Evolutionary conservation across 2,329 filamentous ascomycete genomes (phyloP).

Genomic region (Sphaerulina musiva): DNA sequence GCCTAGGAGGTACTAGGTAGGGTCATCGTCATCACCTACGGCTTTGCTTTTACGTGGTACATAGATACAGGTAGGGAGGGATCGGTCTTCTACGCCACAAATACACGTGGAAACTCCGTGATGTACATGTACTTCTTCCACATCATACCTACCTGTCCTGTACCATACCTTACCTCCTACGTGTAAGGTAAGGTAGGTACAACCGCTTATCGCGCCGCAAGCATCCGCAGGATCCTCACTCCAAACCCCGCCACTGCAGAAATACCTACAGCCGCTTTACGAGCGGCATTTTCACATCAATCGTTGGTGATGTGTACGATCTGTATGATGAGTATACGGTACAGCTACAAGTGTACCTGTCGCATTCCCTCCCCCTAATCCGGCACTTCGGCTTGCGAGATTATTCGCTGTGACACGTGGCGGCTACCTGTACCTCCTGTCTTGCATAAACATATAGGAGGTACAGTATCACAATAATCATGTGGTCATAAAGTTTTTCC

Average conservation of each 20-base stretch:
- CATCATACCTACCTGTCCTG: too few relatives aligned
- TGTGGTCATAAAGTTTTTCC: neutral
- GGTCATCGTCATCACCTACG: conserved; percentile 2
- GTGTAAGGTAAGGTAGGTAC: too few relatives aligned
- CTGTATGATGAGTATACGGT: too few relatives aligned
- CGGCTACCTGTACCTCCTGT: conserved; percentile 6
- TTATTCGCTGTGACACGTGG: conserved; percentile 12
- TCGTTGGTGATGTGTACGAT: conserved; percentile 1
- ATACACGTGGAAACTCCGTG: conserved; percentile 6
- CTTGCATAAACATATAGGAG: conserved; percentile 1
- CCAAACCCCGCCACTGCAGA: conserved; percentile 3
- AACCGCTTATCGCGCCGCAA: conserved; percentile 4
- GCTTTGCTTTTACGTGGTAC: conserved; percentile 3
- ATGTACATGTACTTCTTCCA: neutral
- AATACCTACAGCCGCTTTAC: conserved; percentile 2
- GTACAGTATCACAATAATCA: neutral
- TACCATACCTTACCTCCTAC: neutral
- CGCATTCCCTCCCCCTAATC: conserved; percentile 4
- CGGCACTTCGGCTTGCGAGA: conserved; percentile 6
- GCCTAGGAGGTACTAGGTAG: neutral
- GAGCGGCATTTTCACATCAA: neutral
- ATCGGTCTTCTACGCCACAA: neutral
- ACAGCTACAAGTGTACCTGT: neutral
- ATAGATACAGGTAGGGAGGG: too few relatives aligned
- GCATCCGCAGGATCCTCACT: neutral